Evolutionary conservation across 1,284 basidiomycete genomes (phyloP).

Genomic region (Phaffia rhodozyma): DNA sequence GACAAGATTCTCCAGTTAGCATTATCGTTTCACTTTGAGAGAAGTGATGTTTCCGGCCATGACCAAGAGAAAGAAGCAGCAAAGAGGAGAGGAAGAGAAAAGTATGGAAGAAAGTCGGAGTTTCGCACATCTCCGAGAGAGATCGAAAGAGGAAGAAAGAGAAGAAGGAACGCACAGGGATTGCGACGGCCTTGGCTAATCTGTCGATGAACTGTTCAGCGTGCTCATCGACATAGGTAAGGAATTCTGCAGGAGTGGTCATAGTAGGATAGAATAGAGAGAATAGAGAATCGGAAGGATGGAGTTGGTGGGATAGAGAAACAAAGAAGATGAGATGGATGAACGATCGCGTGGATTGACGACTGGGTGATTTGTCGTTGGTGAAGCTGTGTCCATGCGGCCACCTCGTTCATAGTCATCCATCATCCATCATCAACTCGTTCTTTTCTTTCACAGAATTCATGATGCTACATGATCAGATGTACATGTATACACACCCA

Average conservation of each 20-base stretch:
- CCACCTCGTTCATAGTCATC: too few species aligned
- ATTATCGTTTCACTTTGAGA: not conserved
- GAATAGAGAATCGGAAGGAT: not conserved
- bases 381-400: too few species aligned
- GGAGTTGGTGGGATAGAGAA: too few species aligned
- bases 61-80: not conserved
- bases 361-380: too few species aligned
- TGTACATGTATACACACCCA: too few species aligned
- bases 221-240: conserved; percentile 57
- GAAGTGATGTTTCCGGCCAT: not conserved
- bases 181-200: conserved; percentile 70
- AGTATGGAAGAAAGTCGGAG: not conserved
- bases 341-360: too few species aligned
- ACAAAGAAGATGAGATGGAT: too few species aligned
- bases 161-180: conserved; percentile 48
- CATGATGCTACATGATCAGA: too few species aligned
- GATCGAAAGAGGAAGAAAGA: not conserved
- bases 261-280: conserved; percentile 17
- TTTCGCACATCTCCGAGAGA: not conserved
- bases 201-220: conserved; percentile 62
- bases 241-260: conserved; percentile 41
- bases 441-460: too few species aligned
- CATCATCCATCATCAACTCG: too few species aligned
- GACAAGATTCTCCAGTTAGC: not conserved
- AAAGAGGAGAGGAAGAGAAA: not conserved